A percentile compares a stretch with the other conserved stretches of the same genome.
These are phyloP conservation scores for Colletotrichum sp. DNA, from an alignment of 2,329 filamentous ascomycete genomes.

Conservation along the genomic window DNA sequence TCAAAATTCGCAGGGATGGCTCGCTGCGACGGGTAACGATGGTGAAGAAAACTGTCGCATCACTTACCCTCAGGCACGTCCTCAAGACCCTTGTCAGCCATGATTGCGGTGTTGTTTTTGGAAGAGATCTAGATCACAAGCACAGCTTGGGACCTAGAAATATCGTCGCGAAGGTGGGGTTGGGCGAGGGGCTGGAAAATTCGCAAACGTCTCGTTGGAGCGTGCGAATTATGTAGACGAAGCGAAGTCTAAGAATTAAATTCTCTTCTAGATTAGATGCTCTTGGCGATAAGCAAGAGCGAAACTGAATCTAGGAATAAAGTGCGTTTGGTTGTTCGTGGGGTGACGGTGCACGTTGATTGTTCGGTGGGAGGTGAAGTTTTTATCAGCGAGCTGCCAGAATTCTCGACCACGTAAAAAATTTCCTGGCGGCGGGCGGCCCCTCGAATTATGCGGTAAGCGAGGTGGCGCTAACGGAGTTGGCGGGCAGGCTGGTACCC, in stretches of 20 bases:
- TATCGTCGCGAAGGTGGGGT: conserved; percentile 23
- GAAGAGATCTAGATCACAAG: conserved; percentile 76
- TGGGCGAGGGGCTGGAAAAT: conserved; percentile 40
- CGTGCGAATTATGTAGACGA: conserved; percentile 27
- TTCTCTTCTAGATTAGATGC: conserved; percentile 49
- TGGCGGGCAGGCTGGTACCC: background rate
- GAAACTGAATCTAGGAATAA: conserved; percentile 45
- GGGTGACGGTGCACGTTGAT: conserved; percentile 32
- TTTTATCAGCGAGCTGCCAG: conserved; percentile 18
- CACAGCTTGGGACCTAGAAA: conserved; percentile 76
- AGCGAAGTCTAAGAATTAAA: conserved; percentile 32
- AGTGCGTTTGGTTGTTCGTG: conserved; percentile 22
- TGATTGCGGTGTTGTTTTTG: conserved; percentile 76
- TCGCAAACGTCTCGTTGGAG: conserved; percentile 32
- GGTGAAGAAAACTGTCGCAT: background rate
- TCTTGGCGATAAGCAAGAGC: conserved; percentile 50
- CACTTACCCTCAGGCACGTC: conserved; percentile 82
- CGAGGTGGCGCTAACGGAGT: conserved; percentile 19
- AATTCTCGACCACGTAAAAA: conserved; percentile 34
- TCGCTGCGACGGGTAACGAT: background rate
- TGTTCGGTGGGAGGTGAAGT: conserved; percentile 28
- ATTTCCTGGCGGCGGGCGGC: conserved; percentile 33
- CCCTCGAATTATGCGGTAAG: conserved; percentile 23
- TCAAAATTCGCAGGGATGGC: background rate
- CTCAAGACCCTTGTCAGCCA: conserved; percentile 99